phyloP scores from a whole-genome alignment of 23 red algal genomes.

The Chondrus crispus region DNA sequence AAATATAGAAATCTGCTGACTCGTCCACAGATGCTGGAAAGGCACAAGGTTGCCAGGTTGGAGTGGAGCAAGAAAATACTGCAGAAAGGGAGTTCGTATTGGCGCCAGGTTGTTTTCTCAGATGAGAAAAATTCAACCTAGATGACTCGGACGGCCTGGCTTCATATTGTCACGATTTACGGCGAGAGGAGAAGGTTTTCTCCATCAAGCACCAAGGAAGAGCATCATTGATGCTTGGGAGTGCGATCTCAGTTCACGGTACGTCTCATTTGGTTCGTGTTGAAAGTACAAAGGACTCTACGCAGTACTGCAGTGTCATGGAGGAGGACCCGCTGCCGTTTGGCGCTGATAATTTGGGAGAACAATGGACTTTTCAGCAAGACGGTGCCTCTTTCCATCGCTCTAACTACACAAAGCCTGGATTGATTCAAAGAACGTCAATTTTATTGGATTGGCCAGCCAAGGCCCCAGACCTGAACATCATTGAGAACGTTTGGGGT shows the following conservation, averaged over 20 bases:
- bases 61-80: not conserved
- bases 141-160: not conserved
- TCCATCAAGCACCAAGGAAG: not conserved
- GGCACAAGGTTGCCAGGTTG: not conserved
- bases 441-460: not conserved
- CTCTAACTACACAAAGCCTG: not conserved
- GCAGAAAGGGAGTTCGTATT: not conserved
- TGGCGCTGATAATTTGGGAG: not conserved
- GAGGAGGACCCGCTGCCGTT: not conserved
- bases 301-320: conserved; percentile 1
- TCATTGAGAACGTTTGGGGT: not conserved
- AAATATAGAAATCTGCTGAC: not conserved
- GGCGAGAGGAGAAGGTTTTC: not conserved
- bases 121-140: not conserved
- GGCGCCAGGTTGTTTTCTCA: not conserved
- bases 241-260: not conserved
- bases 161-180: conserved; percentile 13
- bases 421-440: not conserved
- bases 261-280: not conserved
- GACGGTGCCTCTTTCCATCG: not conserved
- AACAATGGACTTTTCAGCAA: not conserved
- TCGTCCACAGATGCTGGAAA: not conserved
- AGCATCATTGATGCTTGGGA: not conserved
- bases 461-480: not conserved
- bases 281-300: not conserved